Percentiles rank a stretch among this genome's conserved stretches.
Evolutionary conservation across 768 basidiomycete genomes (phyloP).

Genomic region (Paxillus involutus): DNA sequence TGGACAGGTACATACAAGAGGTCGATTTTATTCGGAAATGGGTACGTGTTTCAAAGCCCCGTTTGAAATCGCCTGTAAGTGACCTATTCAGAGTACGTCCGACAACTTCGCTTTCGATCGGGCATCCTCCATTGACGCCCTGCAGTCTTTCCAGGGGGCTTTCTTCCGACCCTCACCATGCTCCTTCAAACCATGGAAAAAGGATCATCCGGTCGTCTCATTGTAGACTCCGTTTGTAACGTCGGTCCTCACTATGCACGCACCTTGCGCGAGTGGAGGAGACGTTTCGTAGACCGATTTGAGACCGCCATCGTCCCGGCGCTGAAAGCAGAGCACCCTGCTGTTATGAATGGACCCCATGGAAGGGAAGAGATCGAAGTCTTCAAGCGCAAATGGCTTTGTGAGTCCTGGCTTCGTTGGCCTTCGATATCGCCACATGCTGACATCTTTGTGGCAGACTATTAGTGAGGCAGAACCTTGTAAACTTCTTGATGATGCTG

Average conservation of each 20-base stretch:
- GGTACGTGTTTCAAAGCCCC: slow-evolving; percentile 38
- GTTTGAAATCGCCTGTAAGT: background rate
- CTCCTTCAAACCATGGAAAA: slow-evolving; percentile 49
- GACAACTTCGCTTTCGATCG: background rate
- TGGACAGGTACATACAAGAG: slow-evolving; percentile 52
- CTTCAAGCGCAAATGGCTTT: slow-evolving; percentile 75
- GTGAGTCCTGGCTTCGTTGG: slow-evolving; percentile 37
- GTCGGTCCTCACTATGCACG: slow-evolving; percentile 78
- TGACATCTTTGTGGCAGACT: slow-evolving; percentile 33
- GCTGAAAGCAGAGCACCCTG: slow-evolving; percentile 58
- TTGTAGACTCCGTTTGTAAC: slow-evolving; percentile 66
- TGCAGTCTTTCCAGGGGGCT: slow-evolving; percentile 69
- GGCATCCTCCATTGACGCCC: background rate
- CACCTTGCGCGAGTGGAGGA: slow-evolving; percentile 77
- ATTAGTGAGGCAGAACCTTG: slow-evolving; percentile 38
- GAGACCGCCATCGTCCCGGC: slow-evolving; percentile 58
- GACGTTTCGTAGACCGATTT: slow-evolving; percentile 58
- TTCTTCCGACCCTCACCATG: slow-evolving; percentile 63
- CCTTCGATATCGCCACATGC: slow-evolving; percentile 4
- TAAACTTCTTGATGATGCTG: background rate
- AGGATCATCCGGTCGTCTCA: slow-evolving; percentile 53
- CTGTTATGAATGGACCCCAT: slow-evolving; percentile 44
- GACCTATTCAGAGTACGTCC: slow-evolving; percentile 6
- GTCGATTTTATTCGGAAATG: slow-evolving; percentile 82
- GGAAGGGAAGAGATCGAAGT: slow-evolving; percentile 63